These are phyloP conservation scores for Claviceps pazoutovae DNA, from an alignment of 2,329 filamentous ascomycete genomes.

Conservation along the genomic window DNA sequence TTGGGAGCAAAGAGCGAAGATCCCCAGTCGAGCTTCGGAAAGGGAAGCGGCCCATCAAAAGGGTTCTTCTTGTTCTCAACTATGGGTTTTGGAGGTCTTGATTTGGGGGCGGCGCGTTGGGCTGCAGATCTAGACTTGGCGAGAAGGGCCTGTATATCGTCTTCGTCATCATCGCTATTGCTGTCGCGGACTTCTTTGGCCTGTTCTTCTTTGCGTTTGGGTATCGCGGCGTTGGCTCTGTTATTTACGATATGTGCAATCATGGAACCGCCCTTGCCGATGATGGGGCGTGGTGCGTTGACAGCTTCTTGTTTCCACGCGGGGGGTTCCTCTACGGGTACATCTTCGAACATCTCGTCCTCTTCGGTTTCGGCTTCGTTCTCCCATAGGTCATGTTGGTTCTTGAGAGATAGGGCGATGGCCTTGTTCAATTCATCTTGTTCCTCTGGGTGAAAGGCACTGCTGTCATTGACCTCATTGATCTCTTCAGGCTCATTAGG, in stretches of 20 bases:
- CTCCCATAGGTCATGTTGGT: slow-evolving; percentile 33
- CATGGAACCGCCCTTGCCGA: slow-evolving; percentile 38
- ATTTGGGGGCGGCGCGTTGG: slow-evolving; percentile 25
- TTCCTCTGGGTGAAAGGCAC: slow-evolving; percentile 21
- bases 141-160: slow-evolving; percentile 66
- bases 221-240: slow-evolving; percentile 47
- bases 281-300: slow-evolving; percentile 35
- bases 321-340: slow-evolving; percentile 27
- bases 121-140: slow-evolving; percentile 49
- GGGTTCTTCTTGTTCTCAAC: slow-evolving; percentile 44
- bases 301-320: slow-evolving; percentile 44
- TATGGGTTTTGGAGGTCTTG: slow-evolving; percentile 21
- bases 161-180: slow-evolving; percentile 67
- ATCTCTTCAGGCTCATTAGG: slow-evolving; percentile 19
- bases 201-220: slow-evolving; percentile 21
- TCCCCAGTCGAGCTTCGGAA: slow-evolving; percentile 68
- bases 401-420: slow-evolving; percentile 72
- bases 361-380: slow-evolving; percentile 27
- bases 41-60: slow-evolving; percentile 73
- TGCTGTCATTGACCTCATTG: not conserved
- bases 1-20: slow-evolving; percentile 42
- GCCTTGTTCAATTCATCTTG: slow-evolving; percentile 58
- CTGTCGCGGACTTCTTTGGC: slow-evolving; percentile 29
- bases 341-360: slow-evolving; percentile 35
- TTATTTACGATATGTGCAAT: slow-evolving; percentile 66